Percentiles rank a stretch among this genome's conserved stretches.
These are phyloP conservation scores for Friedmanniomyces simplex DNA, from an alignment of 495 filamentous ascomycete genomes.

Conservation along the genomic window DNA sequence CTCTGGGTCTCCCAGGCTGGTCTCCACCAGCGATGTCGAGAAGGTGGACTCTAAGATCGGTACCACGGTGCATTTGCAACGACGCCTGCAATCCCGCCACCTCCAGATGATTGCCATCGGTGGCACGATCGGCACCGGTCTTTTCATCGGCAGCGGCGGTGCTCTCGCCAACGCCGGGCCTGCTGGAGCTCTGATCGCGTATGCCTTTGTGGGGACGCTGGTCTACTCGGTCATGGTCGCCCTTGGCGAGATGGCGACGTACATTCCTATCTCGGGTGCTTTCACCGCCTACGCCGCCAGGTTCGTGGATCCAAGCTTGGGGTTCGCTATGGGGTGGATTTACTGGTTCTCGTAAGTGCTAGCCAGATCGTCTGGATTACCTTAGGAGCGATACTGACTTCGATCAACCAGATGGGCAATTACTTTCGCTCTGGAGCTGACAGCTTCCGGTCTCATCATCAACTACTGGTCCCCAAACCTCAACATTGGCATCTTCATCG, in stretches of 20 bases:
- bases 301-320: conserved; percentile 54
- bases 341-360: conserved; percentile 17
- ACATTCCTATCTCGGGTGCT: conserved; percentile 50
- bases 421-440: conserved; percentile 19
- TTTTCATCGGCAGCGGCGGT: conserved; percentile 30
- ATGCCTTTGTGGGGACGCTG: conserved; percentile 44
- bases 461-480: conserved; percentile 35
- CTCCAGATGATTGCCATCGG: conserved; percentile 35
- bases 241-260: conserved; percentile 58
- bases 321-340: conserved; percentile 47
- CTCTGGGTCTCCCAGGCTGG: neutral
- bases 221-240: conserved; percentile 51
- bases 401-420: conserved; percentile 15
- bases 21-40: conserved; percentile 4
- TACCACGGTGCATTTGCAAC: conserved; percentile 14
- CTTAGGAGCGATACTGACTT: neutral
- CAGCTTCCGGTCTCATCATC: conserved; percentile 40
- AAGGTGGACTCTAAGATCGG: neutral
- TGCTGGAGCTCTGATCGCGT: conserved; percentile 35
- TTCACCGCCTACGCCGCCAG: conserved; percentile 29
- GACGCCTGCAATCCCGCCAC: conserved; percentile 28
- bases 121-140: conserved; percentile 31
- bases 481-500: conserved; percentile 37
- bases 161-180: conserved; percentile 29
- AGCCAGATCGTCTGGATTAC: too few species aligned